Evolutionary conservation across 2,329 filamentous ascomycete genomes (phyloP).

Genomic region (Tolypocladium paradoxum): DNA sequence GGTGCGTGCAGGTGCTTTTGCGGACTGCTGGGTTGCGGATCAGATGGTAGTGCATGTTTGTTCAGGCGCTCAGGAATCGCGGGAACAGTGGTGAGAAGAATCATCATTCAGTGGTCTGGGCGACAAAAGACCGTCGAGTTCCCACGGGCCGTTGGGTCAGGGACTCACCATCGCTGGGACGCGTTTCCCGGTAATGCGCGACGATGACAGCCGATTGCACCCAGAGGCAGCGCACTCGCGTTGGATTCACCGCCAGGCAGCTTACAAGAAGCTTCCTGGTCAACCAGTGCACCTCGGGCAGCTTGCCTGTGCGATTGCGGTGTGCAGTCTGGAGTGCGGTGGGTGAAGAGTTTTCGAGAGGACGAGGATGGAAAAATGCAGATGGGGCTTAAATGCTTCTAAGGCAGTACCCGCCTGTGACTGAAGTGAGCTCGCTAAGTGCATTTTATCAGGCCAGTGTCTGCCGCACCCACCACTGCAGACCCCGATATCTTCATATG

Average conservation of each 20-base stretch:
- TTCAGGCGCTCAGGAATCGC: constrained; percentile 52
- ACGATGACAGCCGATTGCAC: background rate
- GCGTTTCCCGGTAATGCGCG: background rate
- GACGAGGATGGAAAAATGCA: background rate
- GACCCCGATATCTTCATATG: background rate
- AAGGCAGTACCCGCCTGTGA: background rate
- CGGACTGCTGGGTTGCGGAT: constrained; percentile 15
- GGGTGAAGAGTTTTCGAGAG: background rate
- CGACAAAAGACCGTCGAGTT: background rate
- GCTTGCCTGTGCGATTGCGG: background rate
- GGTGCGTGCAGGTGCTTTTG: background rate
- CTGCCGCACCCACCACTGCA: background rate
- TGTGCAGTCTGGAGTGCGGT: background rate
- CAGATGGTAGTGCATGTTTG: constrained; percentile 73
- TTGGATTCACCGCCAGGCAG: background rate
- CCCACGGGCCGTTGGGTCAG: background rate
- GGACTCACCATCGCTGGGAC: background rate
- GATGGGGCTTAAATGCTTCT: background rate
- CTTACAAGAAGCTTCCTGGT: background rate
- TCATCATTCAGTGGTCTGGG: constrained; percentile 35
- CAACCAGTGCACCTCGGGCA: background rate
- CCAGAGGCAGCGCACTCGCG: background rate
- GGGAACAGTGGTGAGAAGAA: constrained; percentile 45
- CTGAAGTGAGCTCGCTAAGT: background rate
- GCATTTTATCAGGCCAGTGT: background rate